Base-by-base conservation (phyloP, 2,329 filamentous ascomycete species). In the Pseudofabraea citricarpa region DNA sequence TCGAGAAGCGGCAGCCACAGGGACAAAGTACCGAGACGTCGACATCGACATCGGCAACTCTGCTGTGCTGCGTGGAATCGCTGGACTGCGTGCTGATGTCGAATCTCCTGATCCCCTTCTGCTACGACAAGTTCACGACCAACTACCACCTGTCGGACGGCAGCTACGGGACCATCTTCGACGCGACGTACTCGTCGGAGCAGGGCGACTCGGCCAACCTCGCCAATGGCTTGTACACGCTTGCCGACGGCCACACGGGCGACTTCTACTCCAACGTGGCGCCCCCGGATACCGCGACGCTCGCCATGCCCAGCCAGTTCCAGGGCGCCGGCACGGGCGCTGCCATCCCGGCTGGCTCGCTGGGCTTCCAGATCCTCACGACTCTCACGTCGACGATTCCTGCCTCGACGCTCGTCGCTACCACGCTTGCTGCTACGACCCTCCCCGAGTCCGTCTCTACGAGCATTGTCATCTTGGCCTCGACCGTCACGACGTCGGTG, bases 71-170 rank as follows among this genome's bases (percentile, higher is more conserved):
- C 45, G 44, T 51, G 22, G 35, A 48, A 6, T 44, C 46, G 1
- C 49, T 56, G 9, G 53, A 50, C 20, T 59, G 57, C 43, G 48
- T 59, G 5, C 40, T 49, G 3, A 53, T 60, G 32, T 35, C 46
- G 10, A 55, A 47, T 27, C 57, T 68, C 24, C 61, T 64, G 26
- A 58, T 73, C 5, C 67, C 71, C 2, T 71, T 74, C 57, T 74
- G 71, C 60, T 74, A 73, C 59, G 72, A 75, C 55, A 66, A 65
- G 43, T 75, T 71, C 58, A 75, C 72, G 5, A 75, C 72, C 15
- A 69, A 74, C 49, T 74, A 60, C 52, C 65, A 64, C 41, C 67
- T 75, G 38, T 56, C 67, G 3, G 71, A 72, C 45, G 65, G 65
- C 24, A 68, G 69, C 13, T 70, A 63, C 40, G 72, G 72, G 10